A percentile compares a stretch with the other conserved stretches of the same genome.
phyloP scores from a whole-genome alignment of 495 filamentous ascomycete genomes.

The Aspergillus biplanus region DNA sequence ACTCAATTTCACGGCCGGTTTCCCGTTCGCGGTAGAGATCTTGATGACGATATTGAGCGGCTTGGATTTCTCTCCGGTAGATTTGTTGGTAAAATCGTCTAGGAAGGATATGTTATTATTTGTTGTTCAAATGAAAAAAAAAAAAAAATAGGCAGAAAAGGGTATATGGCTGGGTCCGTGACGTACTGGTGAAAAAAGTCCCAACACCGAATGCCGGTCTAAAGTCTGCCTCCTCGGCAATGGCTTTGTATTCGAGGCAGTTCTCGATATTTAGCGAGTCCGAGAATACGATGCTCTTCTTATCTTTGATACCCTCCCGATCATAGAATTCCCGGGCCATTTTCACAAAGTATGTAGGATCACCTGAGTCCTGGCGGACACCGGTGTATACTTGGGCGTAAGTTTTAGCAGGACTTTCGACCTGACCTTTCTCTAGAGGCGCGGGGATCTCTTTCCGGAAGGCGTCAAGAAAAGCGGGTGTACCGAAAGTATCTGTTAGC shows the following conservation, averaged over 20 bases:
- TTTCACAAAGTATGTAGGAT: slow-evolving; percentile 81
- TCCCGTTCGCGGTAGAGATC: slow-evolving; percentile 78
- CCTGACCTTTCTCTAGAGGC: slow-evolving; percentile 22
- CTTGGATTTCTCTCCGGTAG: slow-evolving; percentile 77
- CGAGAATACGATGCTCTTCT: slow-evolving; percentile 96
- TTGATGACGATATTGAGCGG: slow-evolving; percentile 99
- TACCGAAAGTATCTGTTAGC: slow-evolving; percentile 97
- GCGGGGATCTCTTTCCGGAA: slow-evolving; percentile 69
- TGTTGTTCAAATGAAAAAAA: background rate
- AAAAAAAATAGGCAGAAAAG: background rate
- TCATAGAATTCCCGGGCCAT: slow-evolving; percentile 88
- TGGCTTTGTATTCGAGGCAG: slow-evolving; percentile 85
- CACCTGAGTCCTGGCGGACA: slow-evolving; percentile 92
- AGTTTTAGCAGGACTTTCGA: slow-evolving; percentile 40
- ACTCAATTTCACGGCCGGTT: slow-evolving; percentile 92
- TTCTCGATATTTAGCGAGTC: slow-evolving; percentile 90
- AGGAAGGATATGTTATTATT: background rate
- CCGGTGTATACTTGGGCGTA: slow-evolving; percentile 89
- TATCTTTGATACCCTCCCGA: slow-evolving; percentile 69
- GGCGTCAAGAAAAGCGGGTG: slow-evolving; percentile 81
- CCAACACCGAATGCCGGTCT: slow-evolving; percentile 88
- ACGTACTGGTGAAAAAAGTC: slow-evolving; percentile 86
- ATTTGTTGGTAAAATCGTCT: slow-evolving; percentile 78
- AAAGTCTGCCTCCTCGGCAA: slow-evolving; percentile 80
- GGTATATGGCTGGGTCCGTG: background rate